These are phyloP conservation scores for Chlamydomonas incerta DNA, from an alignment of 139 green algal genomes.

Conservation along the genomic window DNA sequence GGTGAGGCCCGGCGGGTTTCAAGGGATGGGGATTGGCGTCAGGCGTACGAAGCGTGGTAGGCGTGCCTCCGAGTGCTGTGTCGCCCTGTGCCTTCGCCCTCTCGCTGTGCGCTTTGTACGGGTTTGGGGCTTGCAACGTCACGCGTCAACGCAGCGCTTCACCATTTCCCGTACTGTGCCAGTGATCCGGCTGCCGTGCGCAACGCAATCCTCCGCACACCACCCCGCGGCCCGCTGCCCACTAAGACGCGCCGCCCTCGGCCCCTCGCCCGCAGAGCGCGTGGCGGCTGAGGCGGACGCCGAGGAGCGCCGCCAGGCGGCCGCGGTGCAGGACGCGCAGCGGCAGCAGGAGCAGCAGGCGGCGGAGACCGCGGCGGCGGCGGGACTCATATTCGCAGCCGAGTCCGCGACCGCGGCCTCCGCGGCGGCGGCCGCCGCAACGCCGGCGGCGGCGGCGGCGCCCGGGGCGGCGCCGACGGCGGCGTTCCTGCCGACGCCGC, in stretches of 20 bases:
- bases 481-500: neutral
- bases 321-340: neutral
- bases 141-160: no score
- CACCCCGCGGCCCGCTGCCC: neutral
- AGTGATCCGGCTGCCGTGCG: no score
- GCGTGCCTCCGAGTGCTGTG: no score
- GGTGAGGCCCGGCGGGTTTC: neutral
- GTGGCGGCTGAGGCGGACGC: constrained; percentile 10
- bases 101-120: no score
- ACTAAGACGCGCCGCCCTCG: neutral
- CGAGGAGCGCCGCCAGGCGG: neutral
- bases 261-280: neutral
- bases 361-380: constrained; percentile 16
- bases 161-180: no score
- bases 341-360: neutral
- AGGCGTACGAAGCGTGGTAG: no score
- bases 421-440: neutral
- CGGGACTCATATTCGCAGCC: neutral
- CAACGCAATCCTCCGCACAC: no score
- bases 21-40: neutral
- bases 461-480: neutral
- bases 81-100: no score
- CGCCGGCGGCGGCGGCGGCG: neutral
- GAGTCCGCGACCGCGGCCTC: neutral
- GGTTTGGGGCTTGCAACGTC: no score